These are phyloP conservation scores for Fusarium phyllophilum DNA, from an alignment of 2,329 filamentous ascomycete species.

Conservation along the genomic window DNA sequence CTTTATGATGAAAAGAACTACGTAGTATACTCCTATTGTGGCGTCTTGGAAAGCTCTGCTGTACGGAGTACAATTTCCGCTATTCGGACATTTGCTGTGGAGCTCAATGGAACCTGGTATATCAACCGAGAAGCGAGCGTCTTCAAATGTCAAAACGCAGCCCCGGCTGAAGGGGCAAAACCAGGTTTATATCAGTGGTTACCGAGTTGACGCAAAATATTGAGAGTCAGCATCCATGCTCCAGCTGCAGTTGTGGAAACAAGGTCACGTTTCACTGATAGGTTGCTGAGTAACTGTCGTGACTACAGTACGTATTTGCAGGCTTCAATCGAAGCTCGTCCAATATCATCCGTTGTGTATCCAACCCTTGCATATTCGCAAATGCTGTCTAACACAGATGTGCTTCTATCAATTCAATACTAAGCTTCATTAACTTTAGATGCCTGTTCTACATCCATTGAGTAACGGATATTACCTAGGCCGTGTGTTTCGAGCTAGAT, in stretches of 20 bases:
- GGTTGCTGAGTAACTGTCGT: slow-evolving; percentile 29
- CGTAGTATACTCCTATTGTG: background rate
- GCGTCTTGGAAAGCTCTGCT: background rate
- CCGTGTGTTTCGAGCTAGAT: background rate
- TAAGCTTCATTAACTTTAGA: slow-evolving; percentile 6
- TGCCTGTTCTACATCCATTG: background rate
- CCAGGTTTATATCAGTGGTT: background rate
- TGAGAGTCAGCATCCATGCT: slow-evolving; percentile 10
- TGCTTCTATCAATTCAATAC: background rate
- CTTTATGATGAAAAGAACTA: background rate
- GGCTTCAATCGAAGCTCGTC: background rate
- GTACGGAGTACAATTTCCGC: slow-evolving; percentile 5
- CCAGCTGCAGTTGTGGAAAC: slow-evolving; percentile 15
- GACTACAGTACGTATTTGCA: slow-evolving; percentile 8
- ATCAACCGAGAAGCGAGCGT: background rate
- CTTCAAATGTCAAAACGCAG: background rate
- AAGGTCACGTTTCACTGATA: slow-evolving; percentile 18
- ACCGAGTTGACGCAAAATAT: slow-evolving; percentile 12
- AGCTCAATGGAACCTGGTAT: slow-evolving; percentile 2
- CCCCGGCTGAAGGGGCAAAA: background rate
- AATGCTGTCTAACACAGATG: slow-evolving; percentile 20
- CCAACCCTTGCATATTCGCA: background rate
- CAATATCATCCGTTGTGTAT: slow-evolving; percentile 9
- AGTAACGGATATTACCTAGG: background rate
- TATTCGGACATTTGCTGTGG: slow-evolving; percentile 8